A percentile compares a stretch with the other conserved stretches of the same genome.
Evolutionary conservation across 805 yeast species (phyloP).

Genomic region (Lipomyces starkeyi): DNA sequence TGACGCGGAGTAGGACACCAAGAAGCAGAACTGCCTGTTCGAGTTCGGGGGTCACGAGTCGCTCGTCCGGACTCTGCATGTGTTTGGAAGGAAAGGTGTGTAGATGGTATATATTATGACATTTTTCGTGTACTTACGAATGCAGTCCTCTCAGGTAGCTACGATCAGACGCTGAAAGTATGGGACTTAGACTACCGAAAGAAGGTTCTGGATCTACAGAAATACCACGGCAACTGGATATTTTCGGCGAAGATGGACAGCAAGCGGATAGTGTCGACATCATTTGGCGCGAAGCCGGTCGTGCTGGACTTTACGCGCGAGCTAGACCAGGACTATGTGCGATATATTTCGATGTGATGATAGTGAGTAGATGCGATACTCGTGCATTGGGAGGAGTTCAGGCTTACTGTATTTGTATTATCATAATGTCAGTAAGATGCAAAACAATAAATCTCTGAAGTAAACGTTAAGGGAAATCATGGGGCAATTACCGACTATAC

Average conservation of each 20-base stretch:
- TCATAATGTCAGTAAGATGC: background rate
- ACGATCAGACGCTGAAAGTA: slow-evolving; percentile 47
- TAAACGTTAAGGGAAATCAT: too few relatives aligned
- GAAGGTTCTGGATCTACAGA: slow-evolving; percentile 40
- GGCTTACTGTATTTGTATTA: background rate
- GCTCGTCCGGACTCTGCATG: slow-evolving; percentile 65
- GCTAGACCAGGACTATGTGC: slow-evolving; percentile 38
- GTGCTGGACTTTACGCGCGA: slow-evolving; percentile 46
- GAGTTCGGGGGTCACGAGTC: slow-evolving; percentile 82
- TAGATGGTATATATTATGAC: background rate
- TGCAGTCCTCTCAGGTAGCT: slow-evolving; percentile 46
- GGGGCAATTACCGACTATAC: too few relatives aligned
- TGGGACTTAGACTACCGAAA: slow-evolving; percentile 46
- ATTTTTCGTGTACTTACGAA: background rate
- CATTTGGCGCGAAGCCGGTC: slow-evolving; percentile 45
- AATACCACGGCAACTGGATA: slow-evolving; percentile 47
- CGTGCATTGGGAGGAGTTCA: slow-evolving; percentile 2
- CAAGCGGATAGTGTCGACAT: slow-evolving; percentile 45
- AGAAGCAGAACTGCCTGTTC: slow-evolving; percentile 71
- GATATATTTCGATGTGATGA: slow-evolving; percentile 4
- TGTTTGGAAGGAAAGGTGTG: slow-evolving; percentile 37
- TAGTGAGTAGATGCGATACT: background rate
- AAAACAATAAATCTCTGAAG: too few relatives aligned
- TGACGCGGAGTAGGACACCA: slow-evolving; percentile 53
- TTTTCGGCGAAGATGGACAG: slow-evolving; percentile 45